Evolutionary conservation across 352 stramenopile species (phyloP), one percentile per base, ranked within the genome.

Genomic region (Pythium brachiatum): DNA sequence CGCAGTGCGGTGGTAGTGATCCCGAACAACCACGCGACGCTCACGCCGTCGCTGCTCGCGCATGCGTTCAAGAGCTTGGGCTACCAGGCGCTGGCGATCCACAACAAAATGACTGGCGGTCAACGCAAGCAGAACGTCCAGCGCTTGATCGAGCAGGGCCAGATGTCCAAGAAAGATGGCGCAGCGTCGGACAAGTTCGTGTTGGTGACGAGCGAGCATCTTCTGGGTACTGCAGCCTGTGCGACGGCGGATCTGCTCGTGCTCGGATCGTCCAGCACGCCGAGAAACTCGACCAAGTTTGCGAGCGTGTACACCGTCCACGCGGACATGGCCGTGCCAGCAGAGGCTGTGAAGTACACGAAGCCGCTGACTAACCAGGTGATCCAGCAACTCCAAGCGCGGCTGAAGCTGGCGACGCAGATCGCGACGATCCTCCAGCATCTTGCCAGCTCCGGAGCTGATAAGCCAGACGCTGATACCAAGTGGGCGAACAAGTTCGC

Each of bases 401-500:
- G 81, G 13, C 36, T 88, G 25, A 87, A 85, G 60, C 62, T 88
- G n/a, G 79, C 79, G 26, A 70, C 54, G 9, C 79, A 88, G 61
- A 78, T 90, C 53, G 73, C 75, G 32, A 74, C 74, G 29, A 79
- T 83, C 43, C 53, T 73, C 2, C 73, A 90, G 38, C 73, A 69
- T 13, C 57, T 88, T 18, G 70, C 59, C 1, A 68, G 70, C 25
- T 62, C 51, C 34, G 68, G 48, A 27, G 46, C 51, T 18, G 44
- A 43, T 25, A 53, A 53, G 12, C 56, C 69, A 6, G 66, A 78
- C 20, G 72, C 68, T 1, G 79, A 87, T 21, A 69, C 66, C 27
- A 90, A 90, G 46, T 90, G 81, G 81, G 78, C 74, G 20, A 64
- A 41, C 20, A 89, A 84, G 64, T 51, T 89, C 23, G 72, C 79